These are phyloP conservation scores for Dioscorea cayenensis DNA, from an alignment of 116 monocot species.

Conservation along the genomic window DNA sequence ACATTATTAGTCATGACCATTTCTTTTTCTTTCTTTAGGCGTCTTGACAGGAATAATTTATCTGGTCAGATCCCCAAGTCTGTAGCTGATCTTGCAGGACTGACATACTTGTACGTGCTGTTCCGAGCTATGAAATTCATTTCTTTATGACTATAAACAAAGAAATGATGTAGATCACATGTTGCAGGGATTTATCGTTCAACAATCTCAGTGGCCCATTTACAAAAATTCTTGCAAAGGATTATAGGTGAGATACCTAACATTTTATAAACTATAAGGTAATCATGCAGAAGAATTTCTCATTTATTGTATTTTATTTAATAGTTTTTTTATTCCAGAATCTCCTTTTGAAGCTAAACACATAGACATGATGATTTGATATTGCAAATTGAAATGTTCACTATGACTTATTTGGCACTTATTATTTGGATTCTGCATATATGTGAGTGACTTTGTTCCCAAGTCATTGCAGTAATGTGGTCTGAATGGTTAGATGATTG, in stretches of 20 bases:
- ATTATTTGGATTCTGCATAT: background rate
- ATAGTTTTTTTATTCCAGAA: background rate
- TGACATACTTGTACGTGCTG: constrained; percentile 82
- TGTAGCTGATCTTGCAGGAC: constrained; percentile 72
- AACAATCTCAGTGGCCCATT: constrained; percentile 86
- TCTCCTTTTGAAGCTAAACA: background rate
- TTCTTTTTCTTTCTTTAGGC: constrained; percentile 29
- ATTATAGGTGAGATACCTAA: constrained; percentile 47
- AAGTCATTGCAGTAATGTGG: too few species aligned
- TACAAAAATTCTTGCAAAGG: constrained; percentile 75
- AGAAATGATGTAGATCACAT: constrained; percentile 18
- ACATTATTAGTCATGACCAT: background rate
- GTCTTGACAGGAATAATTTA: constrained; percentile 78
- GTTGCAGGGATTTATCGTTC: constrained; percentile 82
- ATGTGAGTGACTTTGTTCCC: too few species aligned
- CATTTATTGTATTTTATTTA: background rate
- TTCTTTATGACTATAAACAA: constrained; percentile 2
- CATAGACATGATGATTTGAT: background rate
- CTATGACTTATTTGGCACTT: background rate
- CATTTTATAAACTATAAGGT: too few species aligned
- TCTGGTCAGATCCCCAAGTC: constrained; percentile 76
- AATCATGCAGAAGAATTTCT: background rate
- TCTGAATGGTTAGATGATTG: too few species aligned
- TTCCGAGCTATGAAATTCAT: background rate
- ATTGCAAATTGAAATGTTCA: background rate